Evolutionary conservation across 352 stramenopile genomes (phyloP).

Genomic region (Hyaloperonospora brassicae): DNA sequence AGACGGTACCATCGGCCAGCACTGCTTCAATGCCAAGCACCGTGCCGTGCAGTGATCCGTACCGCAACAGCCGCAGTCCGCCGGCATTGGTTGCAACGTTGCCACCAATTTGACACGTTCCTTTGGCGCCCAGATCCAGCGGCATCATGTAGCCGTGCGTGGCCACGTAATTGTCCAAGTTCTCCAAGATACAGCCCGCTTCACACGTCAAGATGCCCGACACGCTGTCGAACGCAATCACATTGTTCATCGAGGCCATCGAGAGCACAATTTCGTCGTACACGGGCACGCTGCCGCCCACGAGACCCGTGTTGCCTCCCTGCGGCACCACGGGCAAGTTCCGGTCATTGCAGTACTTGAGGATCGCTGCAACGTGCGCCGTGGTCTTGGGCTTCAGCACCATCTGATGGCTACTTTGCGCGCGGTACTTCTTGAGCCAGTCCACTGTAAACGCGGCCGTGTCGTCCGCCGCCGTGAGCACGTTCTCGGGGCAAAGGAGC

Average conservation of each 20-base stretch:
- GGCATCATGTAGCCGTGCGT: conserved; percentile 88
- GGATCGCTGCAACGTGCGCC: conserved; percentile 79
- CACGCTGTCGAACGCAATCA: conserved; percentile 87
- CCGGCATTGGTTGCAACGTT: conserved; percentile 95
- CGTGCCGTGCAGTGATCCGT: conserved; percentile 91
- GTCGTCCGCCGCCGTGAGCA: conserved; percentile 63
- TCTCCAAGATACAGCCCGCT: conserved; percentile 92
- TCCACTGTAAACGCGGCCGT: conserved; percentile 67
- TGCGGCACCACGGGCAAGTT: conserved; percentile 90
- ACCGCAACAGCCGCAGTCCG: conserved; percentile 90
- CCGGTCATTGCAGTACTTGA: conserved; percentile 90
- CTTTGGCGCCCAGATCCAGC: conserved; percentile 95
- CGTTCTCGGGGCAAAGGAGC: conserved; percentile 48
- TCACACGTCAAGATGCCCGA: conserved; percentile 79
- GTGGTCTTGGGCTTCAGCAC: conserved; percentile 86
- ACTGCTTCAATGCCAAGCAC: conserved; percentile 94
- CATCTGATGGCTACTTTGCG: conserved; percentile 45
- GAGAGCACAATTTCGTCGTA: conserved; percentile 92
- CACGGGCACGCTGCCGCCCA: conserved; percentile 88
- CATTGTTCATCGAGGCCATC: conserved; percentile 85
- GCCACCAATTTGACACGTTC: conserved; percentile 95
- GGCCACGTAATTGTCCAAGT: conserved; percentile 85
- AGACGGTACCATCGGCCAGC: conserved; percentile 80
- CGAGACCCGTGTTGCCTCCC: conserved; percentile 95
- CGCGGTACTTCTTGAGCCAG: conserved; percentile 84